These are phyloP conservation scores for Leucogyrophana mollusca DNA, from an alignment of 768 basidiomycete species.

Conservation along the genomic window DNA sequence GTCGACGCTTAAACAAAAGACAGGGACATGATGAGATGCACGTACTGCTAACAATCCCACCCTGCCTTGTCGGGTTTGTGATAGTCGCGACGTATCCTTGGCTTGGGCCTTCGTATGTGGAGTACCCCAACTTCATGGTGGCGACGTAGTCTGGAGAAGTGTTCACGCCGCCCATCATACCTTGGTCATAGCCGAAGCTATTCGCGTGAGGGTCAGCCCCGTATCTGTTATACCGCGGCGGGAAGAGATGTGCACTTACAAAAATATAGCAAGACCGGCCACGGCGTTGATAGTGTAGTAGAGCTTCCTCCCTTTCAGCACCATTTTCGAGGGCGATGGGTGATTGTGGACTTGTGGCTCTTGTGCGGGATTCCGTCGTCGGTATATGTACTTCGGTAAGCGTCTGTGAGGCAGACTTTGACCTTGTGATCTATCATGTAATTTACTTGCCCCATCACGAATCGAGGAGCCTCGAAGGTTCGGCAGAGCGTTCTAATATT, in stretches of 20 bases:
- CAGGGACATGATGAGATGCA: slow-evolving; percentile 2
- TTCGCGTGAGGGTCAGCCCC: too few relatives aligned
- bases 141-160: slow-evolving; percentile 43
- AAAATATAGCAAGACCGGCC: slow-evolving; percentile 32
- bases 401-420: too few relatives aligned
- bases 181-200: slow-evolving; percentile 49
- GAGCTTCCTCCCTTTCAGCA: slow-evolving; percentile 21
- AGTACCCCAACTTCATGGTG: slow-evolving; percentile 39
- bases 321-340: too few relatives aligned
- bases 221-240: not conserved
- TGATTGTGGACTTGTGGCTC: too few relatives aligned
- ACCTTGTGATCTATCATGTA: too few relatives aligned
- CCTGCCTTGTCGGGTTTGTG: slow-evolving; percentile 41
- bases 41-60: slow-evolving; percentile 43
- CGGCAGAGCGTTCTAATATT: too few relatives aligned
- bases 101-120: slow-evolving; percentile 37
- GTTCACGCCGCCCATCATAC: slow-evolving; percentile 49
- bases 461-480: too few relatives aligned
- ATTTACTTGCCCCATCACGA: too few relatives aligned
- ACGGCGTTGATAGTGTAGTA: slow-evolving; percentile 27
- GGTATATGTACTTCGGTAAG: too few relatives aligned
- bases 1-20: not conserved
- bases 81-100: slow-evolving; percentile 43
- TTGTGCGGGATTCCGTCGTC: too few relatives aligned
- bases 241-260: slow-evolving; percentile 16